Base-by-base conservation (phyloP, 495 filamentous ascomycete species). In the Penicillium macrosclerotiorum region DNA sequence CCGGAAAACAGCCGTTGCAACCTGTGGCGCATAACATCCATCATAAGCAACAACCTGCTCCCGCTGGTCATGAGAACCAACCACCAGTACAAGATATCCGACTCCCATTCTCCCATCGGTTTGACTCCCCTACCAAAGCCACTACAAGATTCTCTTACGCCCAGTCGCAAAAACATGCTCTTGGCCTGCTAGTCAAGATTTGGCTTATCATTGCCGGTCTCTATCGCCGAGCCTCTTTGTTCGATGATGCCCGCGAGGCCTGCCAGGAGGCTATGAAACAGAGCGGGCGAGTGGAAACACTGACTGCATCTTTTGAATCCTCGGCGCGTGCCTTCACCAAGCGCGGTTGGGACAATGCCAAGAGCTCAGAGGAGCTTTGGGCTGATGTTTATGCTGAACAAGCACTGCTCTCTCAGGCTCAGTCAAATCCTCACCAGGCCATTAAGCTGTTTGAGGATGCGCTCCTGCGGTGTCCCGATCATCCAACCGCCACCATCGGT, bases 121-220 rank as follows among this genome's bases (percentile, higher is more conserved):
- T 72, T 37, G 65, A 71, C 20, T 75, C 69, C 26, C 72, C 69
- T 2, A 69, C 74, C 23, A 45, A 61, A 40, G 59, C 66, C 5
- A 49, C 61, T 27, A 68, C 64, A 42, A 65, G 65, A 49, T 68
- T 71, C 24, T 55, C 72, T 24, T 45, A 61, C 37, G 36, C 64
- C 26, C 62, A 74, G 55, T 61, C 62, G 26, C 73, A 77, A 49
- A 79, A 80, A 40, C 80, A 79, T 46, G 73, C 83, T 17, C 75
- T 75, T 25, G 75, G 74, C 4, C 64, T 85, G 54, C 75, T 95
- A 5, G 73, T 86, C n/a, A 82, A 81, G 42, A 81, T 95, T 17
- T 98, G 93, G 93, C 76, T 96, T 9, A 83, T 90, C 47, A 90
- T 95, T 36, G 83, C 88, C 3, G 84, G 84, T 0, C 80, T 96